Evolutionary conservation across 2,329 filamentous ascomycete species (phyloP), one percentile per base, ranked within the genome.

Genomic region (Arachnopeziza araneosa): DNA sequence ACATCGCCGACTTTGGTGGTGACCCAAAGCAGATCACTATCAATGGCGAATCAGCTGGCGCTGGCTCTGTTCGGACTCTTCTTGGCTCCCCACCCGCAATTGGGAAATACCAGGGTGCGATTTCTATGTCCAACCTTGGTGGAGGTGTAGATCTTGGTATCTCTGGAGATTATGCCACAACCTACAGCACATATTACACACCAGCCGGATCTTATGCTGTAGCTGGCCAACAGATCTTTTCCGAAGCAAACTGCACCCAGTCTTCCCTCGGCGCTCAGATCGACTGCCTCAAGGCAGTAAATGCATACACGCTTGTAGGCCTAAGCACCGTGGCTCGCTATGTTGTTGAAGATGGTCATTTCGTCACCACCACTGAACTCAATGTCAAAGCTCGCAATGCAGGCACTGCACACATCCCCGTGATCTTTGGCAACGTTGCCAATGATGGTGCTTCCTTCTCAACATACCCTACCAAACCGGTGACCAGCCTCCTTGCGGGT

Each of bases 161-260:
- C 2, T 68, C 69, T 2, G 74, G 77, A 24, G 76, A 79, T 63
- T 83, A 83, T 56, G 79, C 78, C 7, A 82, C 80, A 1, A 80
- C 79, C 0, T 84, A 83, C 70, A 80, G 77, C 50, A 75, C 77
- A 6, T 84, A 83, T 69, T 77, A 79, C 55, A 83, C 80, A 0
- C 74, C 83, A 48, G 67, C 75, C 4, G 71, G 81, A 55, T 80
- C 79, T 2, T 82, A 81, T 64, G 71, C 74, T 1, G 68, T 75
- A 1, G 79, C 78, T 5, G 36, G 36, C 17, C 73, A 77, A 48
- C 73, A 78, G 14, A 78, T 83, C 55, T 79, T 83, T 62, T 64
- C 68, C 1, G 76, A 72, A 14, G 75, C 76, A 1, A 79, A 79
- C 22, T 83, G 81, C 69, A 80, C 74, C 21, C 70, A 78, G 59